phyloP scores from a whole-genome alignment of 2,329 filamentous ascomycete genomes.

The Trichoderma lentiforme region DNA sequence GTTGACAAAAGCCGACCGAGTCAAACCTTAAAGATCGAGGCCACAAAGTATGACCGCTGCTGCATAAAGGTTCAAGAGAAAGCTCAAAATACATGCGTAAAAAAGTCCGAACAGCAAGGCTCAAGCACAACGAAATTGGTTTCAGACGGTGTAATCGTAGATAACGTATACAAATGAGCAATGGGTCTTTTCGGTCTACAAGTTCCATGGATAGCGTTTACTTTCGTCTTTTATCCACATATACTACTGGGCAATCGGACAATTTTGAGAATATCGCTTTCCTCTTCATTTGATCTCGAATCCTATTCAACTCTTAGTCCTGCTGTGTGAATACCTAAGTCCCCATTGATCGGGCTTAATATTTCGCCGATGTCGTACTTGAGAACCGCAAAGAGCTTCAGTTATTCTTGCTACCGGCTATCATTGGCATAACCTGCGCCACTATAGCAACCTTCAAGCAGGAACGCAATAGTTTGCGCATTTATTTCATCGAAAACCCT shows the following conservation, averaged over 20 bases:
- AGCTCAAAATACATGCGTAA: no score
- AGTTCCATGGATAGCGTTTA: background rate
- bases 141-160: background rate
- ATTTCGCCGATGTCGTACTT: background rate
- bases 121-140: no score
- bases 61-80: no score
- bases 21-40: no score
- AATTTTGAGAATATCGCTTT: background rate
- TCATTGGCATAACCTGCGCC: background rate
- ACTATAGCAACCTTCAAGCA: background rate
- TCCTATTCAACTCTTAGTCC: no score
- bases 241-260: background rate
- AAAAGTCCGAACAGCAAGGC: no score
- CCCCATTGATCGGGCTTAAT: background rate
- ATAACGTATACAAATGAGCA: background rate
- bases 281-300: background rate
- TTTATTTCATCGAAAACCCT: background rate
- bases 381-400: background rate
- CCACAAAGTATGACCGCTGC: no score
- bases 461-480: background rate
- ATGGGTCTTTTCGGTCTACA: background rate
- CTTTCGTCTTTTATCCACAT: background rate
- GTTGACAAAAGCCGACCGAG: no score
- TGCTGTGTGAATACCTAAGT: background rate
- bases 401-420: background rate